Evolutionary conservation across 2,329 filamentous ascomycete species (phyloP).

Genomic region (Lojkania enalia): DNA sequence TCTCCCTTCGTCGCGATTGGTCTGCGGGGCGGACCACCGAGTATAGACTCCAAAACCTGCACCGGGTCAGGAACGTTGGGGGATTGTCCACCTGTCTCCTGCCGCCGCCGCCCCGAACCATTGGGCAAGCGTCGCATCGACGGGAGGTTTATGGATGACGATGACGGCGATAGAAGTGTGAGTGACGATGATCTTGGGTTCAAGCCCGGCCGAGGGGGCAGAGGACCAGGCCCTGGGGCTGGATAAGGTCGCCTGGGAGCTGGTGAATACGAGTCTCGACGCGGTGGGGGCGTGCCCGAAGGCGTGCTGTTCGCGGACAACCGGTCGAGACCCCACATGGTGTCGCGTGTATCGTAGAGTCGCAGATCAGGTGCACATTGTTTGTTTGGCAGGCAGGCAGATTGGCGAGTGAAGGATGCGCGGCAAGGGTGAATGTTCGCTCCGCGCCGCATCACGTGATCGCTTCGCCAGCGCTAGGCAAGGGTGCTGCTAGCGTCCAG

Average conservation of each 20-base stretch:
- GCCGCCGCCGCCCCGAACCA: conserved; percentile 68
- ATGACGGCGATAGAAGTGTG: conserved; percentile 71
- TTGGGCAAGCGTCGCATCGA: conserved; percentile 66
- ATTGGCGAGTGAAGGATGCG: not conserved
- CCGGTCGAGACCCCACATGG: conserved; percentile 85
- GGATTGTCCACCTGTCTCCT: conserved; percentile 50
- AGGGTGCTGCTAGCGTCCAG: conserved; percentile 29
- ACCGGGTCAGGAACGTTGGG: conserved; percentile 68
- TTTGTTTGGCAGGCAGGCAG: too few species aligned
- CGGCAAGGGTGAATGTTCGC: not conserved
- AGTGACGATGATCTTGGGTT: conserved; percentile 75
- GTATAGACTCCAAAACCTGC: conserved; percentile 66
- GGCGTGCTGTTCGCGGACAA: conserved; percentile 72
- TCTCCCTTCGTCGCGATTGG: conserved; percentile 16
- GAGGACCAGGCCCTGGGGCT: conserved; percentile 69
- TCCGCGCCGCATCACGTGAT: too few species aligned
- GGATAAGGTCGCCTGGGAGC: conserved; percentile 70
- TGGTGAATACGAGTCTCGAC: conserved; percentile 72
- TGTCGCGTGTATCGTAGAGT: too few species aligned
- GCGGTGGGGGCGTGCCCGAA: conserved; percentile 63
- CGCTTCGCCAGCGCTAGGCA: conserved; percentile 28
- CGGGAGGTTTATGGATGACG: conserved; percentile 76
- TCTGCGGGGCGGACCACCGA: conserved; percentile 50
- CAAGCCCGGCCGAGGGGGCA: conserved; percentile 68
- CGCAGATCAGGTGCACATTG: too few species aligned